Conservation (phyloP, 148 eudicot genomes). For the Dysphania ambrosioides region DNA sequence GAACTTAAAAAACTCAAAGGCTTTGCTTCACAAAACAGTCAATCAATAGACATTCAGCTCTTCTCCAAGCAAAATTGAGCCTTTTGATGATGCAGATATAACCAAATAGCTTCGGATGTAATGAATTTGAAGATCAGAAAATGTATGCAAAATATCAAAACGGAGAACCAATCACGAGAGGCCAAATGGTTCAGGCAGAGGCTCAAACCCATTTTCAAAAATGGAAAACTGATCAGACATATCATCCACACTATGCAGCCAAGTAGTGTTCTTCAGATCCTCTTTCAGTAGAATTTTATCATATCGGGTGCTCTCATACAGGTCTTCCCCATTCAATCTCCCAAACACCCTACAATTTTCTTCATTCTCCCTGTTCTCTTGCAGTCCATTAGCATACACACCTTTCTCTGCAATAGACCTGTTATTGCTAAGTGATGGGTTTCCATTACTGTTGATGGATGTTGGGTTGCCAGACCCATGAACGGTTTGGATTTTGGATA, state of each 20-base stretch:
- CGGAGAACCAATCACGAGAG: constrained; percentile 45
- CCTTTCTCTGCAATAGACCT: constrained; percentile 45
- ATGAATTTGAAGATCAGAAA: background rate
- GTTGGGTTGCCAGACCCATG: constrained; percentile 44
- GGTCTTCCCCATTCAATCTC: constrained; percentile 56
- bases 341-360: constrained; percentile 53
- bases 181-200: constrained; percentile 82
- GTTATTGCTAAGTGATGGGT: constrained; percentile 36
- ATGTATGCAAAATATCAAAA: constrained; percentile 6
- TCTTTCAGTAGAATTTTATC: constrained; percentile 84
- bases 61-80: constrained; percentile 12
- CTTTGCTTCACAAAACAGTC: constrained; percentile 2
- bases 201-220: constrained; percentile 81
- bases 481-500: constrained; percentile 44
- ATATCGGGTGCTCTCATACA: constrained; percentile 91
- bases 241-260: constrained; percentile 81
- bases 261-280: constrained; percentile 78
- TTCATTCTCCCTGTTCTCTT: constrained; percentile 51
- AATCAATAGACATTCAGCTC: constrained; percentile 19
- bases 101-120: constrained; percentile 21
- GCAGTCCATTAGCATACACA: constrained; percentile 35
- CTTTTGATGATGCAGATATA: constrained; percentile 9
- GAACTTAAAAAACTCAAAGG: background rate
- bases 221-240: constrained; percentile 68
- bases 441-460: constrained; percentile 50